Percentiles rank a stretch among this genome's conserved stretches.
Conservation (phyloP, 345 rosid species). For the Lenwebbia sp. region DNA sequence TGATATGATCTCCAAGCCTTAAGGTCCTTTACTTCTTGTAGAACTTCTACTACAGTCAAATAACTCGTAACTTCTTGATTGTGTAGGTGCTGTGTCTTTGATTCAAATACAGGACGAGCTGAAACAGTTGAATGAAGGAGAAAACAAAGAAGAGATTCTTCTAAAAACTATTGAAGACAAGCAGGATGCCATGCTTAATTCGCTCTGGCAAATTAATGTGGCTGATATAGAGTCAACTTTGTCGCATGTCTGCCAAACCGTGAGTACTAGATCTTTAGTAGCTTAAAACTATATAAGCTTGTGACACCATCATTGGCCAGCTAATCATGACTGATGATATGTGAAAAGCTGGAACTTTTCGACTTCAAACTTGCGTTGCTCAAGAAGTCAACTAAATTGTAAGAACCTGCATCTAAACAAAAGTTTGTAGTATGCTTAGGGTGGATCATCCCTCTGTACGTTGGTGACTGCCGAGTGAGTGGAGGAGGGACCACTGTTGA, state of each 20-base stretch:
- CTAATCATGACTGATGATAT: background rate
- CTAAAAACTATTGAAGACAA: constrained; percentile 63
- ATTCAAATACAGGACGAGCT: constrained; percentile 76
- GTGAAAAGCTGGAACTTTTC: background rate
- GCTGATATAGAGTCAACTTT: constrained; percentile 83
- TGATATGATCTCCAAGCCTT: background rate
- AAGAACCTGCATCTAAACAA: background rate
- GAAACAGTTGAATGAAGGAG: constrained; percentile 51
- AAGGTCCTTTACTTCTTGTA: background rate
- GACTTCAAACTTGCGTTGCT: background rate
- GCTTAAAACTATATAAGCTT: background rate
- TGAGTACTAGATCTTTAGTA: constrained; percentile 21
- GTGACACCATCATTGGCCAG: background rate
- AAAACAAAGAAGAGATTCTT: constrained; percentile 58
- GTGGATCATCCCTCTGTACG: background rate
- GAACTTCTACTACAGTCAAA: background rate
- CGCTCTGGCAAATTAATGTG: constrained; percentile 94
- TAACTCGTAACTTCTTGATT: background rate
- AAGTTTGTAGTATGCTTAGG: background rate
- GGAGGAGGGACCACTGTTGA: background rate
- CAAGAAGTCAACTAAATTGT: background rate
- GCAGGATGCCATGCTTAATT: constrained; percentile 76
- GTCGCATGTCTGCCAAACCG: constrained; percentile 71
- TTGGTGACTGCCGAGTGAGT: background rate
- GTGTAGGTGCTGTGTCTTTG: constrained; percentile 75